Conservation (phyloP, 768 basidiomycete genomes). For the Clathrus columnatus region DNA sequence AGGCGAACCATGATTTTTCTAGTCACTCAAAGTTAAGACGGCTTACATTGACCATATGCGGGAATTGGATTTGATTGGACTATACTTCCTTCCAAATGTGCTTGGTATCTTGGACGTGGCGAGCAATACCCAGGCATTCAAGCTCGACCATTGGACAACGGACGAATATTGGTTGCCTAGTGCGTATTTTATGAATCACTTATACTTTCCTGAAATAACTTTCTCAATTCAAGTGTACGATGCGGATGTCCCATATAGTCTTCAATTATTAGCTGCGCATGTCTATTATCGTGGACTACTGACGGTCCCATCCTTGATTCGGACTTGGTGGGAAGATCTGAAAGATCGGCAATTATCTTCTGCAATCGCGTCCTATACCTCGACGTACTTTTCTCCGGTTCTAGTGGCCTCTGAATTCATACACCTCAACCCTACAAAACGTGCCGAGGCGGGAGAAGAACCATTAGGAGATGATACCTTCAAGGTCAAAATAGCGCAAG, state of each 20-base stretch:
- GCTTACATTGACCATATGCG: constrained; percentile 83
- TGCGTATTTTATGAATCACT: constrained; percentile 27
- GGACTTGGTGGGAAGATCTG: constrained; percentile 77
- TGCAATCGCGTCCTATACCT: constrained; percentile 69
- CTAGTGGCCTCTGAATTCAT: constrained; percentile 80
- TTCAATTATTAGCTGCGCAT: constrained; percentile 71
- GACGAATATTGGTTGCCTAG: constrained; percentile 75
- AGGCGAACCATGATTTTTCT: neutral
- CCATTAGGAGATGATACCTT: constrained; percentile 67
- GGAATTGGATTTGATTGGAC: constrained; percentile 51
- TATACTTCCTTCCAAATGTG: constrained; percentile 61
- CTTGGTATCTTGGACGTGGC: constrained; percentile 62
- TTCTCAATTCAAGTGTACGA: constrained; percentile 45
- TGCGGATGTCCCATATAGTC: constrained; percentile 38
- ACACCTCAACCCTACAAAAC: constrained; percentile 38
- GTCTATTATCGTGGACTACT: constrained; percentile 83
- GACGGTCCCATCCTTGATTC: constrained; percentile 75
- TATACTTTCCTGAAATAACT: constrained; percentile 1
- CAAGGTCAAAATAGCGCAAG: constrained; percentile 63
- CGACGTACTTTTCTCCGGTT: constrained; percentile 79
- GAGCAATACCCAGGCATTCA: constrained; percentile 58
- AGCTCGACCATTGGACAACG: constrained; percentile 77
- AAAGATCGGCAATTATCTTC: constrained; percentile 84
- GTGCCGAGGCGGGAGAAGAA: constrained; percentile 40
- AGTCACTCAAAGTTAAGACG: constrained; percentile 85